Conservation (phyloP, 2,329 filamentous ascomycete genomes). For the Aphanocladium album region DNA sequence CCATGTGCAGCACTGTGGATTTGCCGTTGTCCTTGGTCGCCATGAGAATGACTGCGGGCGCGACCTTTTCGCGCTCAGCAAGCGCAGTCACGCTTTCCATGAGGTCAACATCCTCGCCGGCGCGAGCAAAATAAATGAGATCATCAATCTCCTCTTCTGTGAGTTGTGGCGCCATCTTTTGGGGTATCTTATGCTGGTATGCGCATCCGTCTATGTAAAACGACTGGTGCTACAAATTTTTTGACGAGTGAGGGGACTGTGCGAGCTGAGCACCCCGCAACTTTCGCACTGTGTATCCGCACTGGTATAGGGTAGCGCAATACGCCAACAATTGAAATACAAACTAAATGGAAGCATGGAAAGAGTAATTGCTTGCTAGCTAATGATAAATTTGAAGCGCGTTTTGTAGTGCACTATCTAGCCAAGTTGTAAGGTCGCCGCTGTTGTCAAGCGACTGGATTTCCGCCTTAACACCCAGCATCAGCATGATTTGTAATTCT, state of each 20-base stretch:
- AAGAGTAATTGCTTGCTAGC: background rate
- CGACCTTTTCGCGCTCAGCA: conserved; percentile 54
- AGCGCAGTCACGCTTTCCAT: conserved; percentile 53
- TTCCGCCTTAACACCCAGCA: conserved; percentile 70
- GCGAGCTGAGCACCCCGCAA: conserved; percentile 27
- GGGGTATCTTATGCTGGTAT: background rate
- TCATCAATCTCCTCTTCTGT: conserved; percentile 84
- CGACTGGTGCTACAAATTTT: conserved; percentile 23
- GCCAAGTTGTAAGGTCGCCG: conserved; percentile 46
- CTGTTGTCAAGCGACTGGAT: conserved; percentile 64
- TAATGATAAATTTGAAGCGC: background rate
- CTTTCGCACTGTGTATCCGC: conserved; percentile 30
- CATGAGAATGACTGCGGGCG: conserved; percentile 59
- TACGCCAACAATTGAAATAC: no score
- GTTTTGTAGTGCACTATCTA: conserved; percentile 38
- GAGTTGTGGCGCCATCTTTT: conserved; percentile 47
- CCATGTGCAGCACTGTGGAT: conserved; percentile 85
- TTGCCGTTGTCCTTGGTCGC: conserved; percentile 69
- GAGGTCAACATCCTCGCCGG: conserved; percentile 70
- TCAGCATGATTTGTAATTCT: conserved; percentile 68
- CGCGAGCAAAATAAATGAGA: conserved; percentile 79
- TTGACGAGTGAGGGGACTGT: conserved; percentile 35
- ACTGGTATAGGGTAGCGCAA: conserved; percentile 22
- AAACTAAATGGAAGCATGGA: no score
- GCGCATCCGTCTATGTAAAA: background rate